Evolutionary conservation across 1,139 yeast species (phyloP), one percentile per base, ranked within the genome.

Genomic region (Lodderomyces theae): DNA sequence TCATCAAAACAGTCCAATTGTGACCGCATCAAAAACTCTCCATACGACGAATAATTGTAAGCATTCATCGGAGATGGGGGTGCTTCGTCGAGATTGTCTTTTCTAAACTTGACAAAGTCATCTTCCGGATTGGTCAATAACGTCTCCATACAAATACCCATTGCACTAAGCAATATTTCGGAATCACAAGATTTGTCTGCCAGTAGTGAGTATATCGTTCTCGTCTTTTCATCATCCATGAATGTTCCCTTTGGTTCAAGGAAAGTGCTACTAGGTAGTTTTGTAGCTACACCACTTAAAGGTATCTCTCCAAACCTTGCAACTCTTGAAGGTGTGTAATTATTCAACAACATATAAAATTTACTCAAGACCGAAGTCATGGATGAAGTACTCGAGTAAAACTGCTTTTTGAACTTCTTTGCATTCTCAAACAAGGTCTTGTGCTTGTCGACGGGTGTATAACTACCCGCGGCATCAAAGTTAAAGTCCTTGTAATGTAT

Each of bases 1-100:
- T 72, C 64, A 58, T 88, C 92, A 47, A 72, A 70, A 49, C 97
- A 89, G 61, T 92, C 98, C 45, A 92, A 70, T 60, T 92, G 98
- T 0, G 97, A 90, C 49, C 98, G 71, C 79, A 92, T 74, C 21
- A 92, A 58, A 50, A 92, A 86, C 33, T 74, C 72, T 1, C 83
- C 90, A 45, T 78, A 67, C 26, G 69, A 64, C 4, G 95, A 80
- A 60, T 87, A 89, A 55, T 89, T 92, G 56, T 89, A 90, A 3
- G 60, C 55, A 42, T 62, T 64, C 26, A 48, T 50, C 33, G 40
- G 32, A 9, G 35, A 29, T 5, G 28, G 21, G 2, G 34, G 34
- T 43, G 45, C 15, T 50, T 47, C 36, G 67, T 53, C 48, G 31
- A 18, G 38, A 37, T 29, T 34, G 28, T 45, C 43, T 24, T 42